Conservation (phyloP, 2,329 filamentous ascomycete genomes). For the Xylariaceae sp. region DNA sequence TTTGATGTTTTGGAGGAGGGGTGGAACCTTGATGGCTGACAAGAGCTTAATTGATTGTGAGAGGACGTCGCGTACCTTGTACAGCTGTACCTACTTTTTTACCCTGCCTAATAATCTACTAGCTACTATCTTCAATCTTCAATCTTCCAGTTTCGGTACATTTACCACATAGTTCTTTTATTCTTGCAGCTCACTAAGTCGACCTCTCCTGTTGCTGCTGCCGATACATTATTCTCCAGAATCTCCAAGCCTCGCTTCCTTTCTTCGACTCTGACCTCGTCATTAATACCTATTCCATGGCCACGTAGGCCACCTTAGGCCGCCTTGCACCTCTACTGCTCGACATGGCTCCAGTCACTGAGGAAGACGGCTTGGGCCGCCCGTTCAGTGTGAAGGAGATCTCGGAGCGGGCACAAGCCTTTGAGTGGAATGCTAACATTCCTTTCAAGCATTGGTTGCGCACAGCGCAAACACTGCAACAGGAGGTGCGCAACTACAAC, state of each 20-base stretch:
- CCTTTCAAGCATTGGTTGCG: constrained; percentile 82
- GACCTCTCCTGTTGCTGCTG: too few species aligned
- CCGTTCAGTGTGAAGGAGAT: constrained; percentile 82
- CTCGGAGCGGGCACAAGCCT: constrained; percentile 75
- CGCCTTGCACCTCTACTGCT: not conserved
- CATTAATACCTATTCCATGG: constrained; percentile 16
- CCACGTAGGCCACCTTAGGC: constrained; percentile 18
- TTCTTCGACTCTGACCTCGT: not conserved
- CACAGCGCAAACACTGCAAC: constrained; percentile 72
- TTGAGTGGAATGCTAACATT: constrained; percentile 80
- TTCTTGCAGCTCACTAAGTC: not conserved
- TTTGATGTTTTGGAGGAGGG: constrained; percentile 12
- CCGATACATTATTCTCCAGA: too few species aligned
- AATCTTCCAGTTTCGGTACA: constrained; percentile 2
- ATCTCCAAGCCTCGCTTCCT: too few species aligned
- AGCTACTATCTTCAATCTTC: not conserved
- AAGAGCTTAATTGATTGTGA: too few species aligned
- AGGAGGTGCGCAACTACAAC: not conserved
- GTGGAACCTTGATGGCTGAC: constrained; percentile 18
- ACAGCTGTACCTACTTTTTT: not conserved
- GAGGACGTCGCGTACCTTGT: too few species aligned
- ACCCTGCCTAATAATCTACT: too few species aligned
- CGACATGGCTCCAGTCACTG: constrained; percentile 18
- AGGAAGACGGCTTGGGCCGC: constrained; percentile 43
- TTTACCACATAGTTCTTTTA: constrained; percentile 9